Evolutionary conservation across 345 rosid genomes (phyloP), one percentile per base, ranked within the genome.

Genomic region (Citrus cavaleriei): DNA sequence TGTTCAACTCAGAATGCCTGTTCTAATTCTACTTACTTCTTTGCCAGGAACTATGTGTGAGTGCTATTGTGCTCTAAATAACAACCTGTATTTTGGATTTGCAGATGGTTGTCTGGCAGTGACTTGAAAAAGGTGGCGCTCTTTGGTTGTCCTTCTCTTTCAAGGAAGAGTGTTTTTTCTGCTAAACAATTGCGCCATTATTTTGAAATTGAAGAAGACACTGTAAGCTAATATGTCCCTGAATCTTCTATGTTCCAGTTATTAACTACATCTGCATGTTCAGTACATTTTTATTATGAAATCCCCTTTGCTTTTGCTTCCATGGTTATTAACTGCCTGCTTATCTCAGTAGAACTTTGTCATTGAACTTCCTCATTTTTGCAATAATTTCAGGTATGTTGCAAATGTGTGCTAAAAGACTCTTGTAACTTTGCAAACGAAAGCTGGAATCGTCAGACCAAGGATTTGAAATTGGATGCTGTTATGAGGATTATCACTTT

Each of bases 71-170:
- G 28, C 49, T 7, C 30, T 59, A n/a, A 65, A 3, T 42, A 64
- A 24, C 35, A 62, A 81, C 38, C 38, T 60, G 14, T 62, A 19
- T 61, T 51, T 83, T 82, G 80, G 81, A 74, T 75, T 58, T 82
- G 24, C 84, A 95, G 98, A 85, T 90, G 95, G 97, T 82, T 95
- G 80, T 91, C 97, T 28, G 93, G 97, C 49, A 86, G 87, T 24
- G 89, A 91, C 79, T 80, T 95, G 84, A 91, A 92, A 84, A 89
- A 74, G 71, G 78, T 92, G 70, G 95, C 86, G 27, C 80, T 85
- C 27, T 87, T 89, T 75, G 98, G 98, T 74, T 95, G 98, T 79
- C 97, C 95, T 55, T 84, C 91, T 73, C 81, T 87, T 65, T 73
- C 81, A 0, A 93, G 70, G 78, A 87, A 83, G 72, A 68, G 37